Evolutionary conservation across 2,329 filamentous ascomycete species (phyloP), one percentile per base, ranked within the genome.

Genomic region (Fusarium subtropicale): DNA sequence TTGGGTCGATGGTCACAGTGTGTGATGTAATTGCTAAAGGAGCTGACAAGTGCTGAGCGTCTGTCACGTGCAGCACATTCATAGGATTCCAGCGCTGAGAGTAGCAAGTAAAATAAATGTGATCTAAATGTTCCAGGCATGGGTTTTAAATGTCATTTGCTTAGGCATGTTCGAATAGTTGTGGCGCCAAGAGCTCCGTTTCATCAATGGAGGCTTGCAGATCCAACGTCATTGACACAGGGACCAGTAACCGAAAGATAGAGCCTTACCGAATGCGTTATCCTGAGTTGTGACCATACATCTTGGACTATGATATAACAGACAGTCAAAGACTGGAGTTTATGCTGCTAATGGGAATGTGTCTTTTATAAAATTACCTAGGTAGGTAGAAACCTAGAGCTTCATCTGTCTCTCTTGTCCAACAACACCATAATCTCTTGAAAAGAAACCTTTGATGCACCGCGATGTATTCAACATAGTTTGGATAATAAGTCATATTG

Each of bases 191-290:
- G 5, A 20, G 13, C 24, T 56, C 51, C 28, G n/a, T 53, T 20
- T 34, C 4, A 42, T 30, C 47, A 18, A 33, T 41, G 20, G 13
- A 33, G 44, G 36, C 38, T 13, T 39, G 60, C 65, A 48, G 44
- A 63, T 56, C 56, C 18, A 41, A 70, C 66, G 66, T 70, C 66
- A 69, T 70, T 30, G 28, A 51, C 22, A 51, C 33, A 28, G 34
- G 33, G 24, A 18, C 48, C 24, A 39, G 24, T 33, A 39, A 39
- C 33, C 48, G 28, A 39, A 28, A 28, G 16, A 26, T 16, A 31
- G 6, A 18, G 24, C 24, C 48, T 51, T 51, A 30, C 33, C 28
- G 7, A 39, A 51, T 51, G 48, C 48, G 33, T 51, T 51, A 18
- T 20, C 24, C 16, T 4, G 9, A 7, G 11, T 36, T 36, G 4